Evolutionary conservation across 2,329 filamentous ascomycete species (phyloP).

Genomic region (Ophiostoma novo-ulmi): DNA sequence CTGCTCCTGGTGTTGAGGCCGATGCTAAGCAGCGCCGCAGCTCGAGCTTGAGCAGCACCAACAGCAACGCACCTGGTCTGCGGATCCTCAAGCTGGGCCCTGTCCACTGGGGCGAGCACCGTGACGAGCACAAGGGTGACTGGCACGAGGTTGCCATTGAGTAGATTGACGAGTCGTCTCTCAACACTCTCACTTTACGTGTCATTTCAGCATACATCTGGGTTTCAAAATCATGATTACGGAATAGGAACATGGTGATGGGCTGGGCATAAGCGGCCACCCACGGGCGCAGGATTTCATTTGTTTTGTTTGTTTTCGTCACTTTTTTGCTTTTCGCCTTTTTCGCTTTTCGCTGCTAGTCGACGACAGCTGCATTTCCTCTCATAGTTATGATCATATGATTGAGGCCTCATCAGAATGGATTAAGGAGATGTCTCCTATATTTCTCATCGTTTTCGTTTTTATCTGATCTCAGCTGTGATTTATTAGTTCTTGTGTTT

Average conservation of each 20-base stretch:
- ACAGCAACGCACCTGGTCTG: slow-evolving; percentile 35
- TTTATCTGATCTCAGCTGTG: neutral
- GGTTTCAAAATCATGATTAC: slow-evolving; percentile 8
- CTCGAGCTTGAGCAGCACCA: slow-evolving; percentile 49
- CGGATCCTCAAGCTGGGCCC: slow-evolving; percentile 60
- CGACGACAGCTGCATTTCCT: neutral
- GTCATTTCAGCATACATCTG: slow-evolving; percentile 1
- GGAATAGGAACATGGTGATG: slow-evolving; percentile 12
- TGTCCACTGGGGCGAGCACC: slow-evolving; percentile 59
- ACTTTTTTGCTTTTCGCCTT: neutral
- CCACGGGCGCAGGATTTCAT: slow-evolving; percentile 7
- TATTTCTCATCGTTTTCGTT: neutral
- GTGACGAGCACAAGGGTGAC: slow-evolving; percentile 53
- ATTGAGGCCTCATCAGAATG: slow-evolving; percentile 13
- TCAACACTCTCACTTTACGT: neutral
- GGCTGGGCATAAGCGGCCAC: slow-evolving; percentile 11
- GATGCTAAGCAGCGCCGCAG: slow-evolving; percentile 44
- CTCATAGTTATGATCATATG: slow-evolving; percentile 21
- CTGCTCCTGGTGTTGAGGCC: slow-evolving; percentile 30
- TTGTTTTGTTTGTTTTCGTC: neutral
- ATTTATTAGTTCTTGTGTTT: neutral
- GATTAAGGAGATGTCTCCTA: neutral
- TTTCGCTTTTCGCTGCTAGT: neutral
- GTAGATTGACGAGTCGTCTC: slow-evolving; percentile 25
- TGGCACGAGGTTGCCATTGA: slow-evolving; percentile 47